These are phyloP conservation scores for Colletotrichum aenigma DNA, from an alignment of 2,329 filamentous ascomycete species.

Conservation along the genomic window DNA sequence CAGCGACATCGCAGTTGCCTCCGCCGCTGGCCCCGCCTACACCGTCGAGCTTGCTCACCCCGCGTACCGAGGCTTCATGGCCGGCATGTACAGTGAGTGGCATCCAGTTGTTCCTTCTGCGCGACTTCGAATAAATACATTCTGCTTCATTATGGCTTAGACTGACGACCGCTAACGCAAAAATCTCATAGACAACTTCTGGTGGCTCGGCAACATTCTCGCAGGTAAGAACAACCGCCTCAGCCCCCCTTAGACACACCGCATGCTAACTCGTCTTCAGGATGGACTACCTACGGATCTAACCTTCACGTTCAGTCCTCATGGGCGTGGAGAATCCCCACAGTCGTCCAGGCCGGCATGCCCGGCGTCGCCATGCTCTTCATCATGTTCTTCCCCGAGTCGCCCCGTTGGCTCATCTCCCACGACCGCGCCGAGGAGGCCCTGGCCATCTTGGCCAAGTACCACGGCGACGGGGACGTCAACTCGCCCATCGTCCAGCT, in stretches of 20 bases:
- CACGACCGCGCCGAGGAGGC: constrained; percentile 62
- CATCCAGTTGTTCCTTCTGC: constrained; percentile 12
- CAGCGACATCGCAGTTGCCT: constrained; percentile 46
- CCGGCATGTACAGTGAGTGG: constrained; percentile 57
- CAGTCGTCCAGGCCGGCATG: constrained; percentile 52
- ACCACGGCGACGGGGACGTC: constrained; percentile 62
- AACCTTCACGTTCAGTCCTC: constrained; percentile 34
- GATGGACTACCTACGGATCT: constrained; percentile 53
- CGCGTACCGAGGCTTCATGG: constrained; percentile 57
- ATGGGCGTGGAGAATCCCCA: constrained; percentile 64
- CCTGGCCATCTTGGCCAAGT: constrained; percentile 59
- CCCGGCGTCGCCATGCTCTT: constrained; percentile 54
- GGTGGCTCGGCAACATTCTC: constrained; percentile 57
- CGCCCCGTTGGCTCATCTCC: constrained; percentile 73
- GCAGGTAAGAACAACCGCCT: constrained; percentile 33
- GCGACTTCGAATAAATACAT: background rate
- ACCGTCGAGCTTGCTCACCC: constrained; percentile 68
- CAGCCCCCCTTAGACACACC: background rate
- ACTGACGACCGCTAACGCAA: background rate
- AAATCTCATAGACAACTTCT: constrained; percentile 40
- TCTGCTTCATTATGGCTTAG: background rate
- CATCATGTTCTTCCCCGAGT: constrained; percentile 75
- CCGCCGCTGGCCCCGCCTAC: constrained; percentile 65
- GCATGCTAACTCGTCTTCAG: constrained; percentile 26
- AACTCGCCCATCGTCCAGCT: constrained; percentile 56